Evolutionary conservation across 164 flowering plant genomes (phyloP).

Genomic region (Stephania japonica): DNA sequence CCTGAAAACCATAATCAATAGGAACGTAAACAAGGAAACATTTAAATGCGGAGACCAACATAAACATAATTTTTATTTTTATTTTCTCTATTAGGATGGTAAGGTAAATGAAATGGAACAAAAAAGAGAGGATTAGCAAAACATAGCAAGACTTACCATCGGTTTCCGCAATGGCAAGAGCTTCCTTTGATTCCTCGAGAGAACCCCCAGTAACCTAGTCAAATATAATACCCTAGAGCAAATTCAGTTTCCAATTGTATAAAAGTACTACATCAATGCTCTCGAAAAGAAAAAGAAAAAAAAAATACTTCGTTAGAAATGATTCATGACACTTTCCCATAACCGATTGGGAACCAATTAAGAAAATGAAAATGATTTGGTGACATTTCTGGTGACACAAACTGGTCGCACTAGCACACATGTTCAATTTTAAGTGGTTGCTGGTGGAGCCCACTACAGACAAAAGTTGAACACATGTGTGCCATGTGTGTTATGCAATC

Average conservation of each 20-base stretch:
- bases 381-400: too few species aligned
- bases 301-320: not conserved
- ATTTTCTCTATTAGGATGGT: not conserved
- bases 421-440: too few species aligned
- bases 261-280: too few species aligned
- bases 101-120: not conserved
- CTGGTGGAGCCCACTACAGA: too few species aligned
- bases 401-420: too few species aligned
- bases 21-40: not conserved
- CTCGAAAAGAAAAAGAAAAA: too few species aligned
- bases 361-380: too few species aligned
- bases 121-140: not conserved
- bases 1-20: constrained; percentile 35
- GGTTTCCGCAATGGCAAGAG: constrained; percentile 90
- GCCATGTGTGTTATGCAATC: too few species aligned
- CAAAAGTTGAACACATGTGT: too few species aligned
- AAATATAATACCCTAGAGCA: not conserved
- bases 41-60: not conserved
- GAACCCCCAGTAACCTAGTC: constrained; percentile 96
- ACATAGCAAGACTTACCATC: constrained; percentile 50
- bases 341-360: too few species aligned
- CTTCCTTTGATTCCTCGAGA: constrained; percentile 87
- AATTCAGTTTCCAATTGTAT: constrained; percentile 2
- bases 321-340: not conserved
- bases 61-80: not conserved